phyloP scores from a whole-genome alignment of 371 early-diverging fungal genomes.

The Mortierella sp. region DNA sequence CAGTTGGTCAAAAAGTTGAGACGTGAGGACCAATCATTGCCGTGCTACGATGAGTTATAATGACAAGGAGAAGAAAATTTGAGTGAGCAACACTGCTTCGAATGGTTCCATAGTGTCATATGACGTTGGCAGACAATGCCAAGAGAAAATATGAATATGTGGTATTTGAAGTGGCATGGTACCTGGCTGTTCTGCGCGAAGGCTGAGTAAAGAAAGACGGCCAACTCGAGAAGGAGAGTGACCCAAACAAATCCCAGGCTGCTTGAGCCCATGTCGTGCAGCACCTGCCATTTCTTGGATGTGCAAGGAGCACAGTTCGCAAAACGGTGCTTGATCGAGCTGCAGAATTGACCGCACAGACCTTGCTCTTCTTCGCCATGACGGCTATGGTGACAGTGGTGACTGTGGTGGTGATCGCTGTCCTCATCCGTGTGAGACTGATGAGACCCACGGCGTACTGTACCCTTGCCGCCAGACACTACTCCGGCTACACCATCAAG shows the following conservation, averaged over 20 bases:
- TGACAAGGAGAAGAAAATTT: neutral
- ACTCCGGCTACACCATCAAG: slow-evolving; percentile 11
- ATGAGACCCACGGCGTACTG: neutral
- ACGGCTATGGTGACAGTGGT: slow-evolving; percentile 4
- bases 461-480: neutral
- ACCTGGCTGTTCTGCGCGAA: slow-evolving; percentile 21
- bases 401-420: slow-evolving; percentile 6
- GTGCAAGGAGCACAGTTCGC: slow-evolving; percentile 22
- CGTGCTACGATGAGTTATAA: neutral
- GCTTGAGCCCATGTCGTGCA: slow-evolving; percentile 38
- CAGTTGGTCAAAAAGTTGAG: slow-evolving; percentile 36
- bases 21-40: slow-evolving; percentile 25
- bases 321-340: slow-evolving; percentile 28
- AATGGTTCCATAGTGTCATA: neutral
- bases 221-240: slow-evolving; percentile 39
- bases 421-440: neutral
- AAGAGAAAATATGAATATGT: neutral
- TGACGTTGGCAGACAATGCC: neutral
- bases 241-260: slow-evolving; percentile 50
- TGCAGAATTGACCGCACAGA: slow-evolving; percentile 3
- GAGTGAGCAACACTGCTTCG: neutral
- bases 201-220: slow-evolving; percentile 24
- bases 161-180: neutral
- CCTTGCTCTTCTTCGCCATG: slow-evolving; percentile 2
- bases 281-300: slow-evolving; percentile 18